Evolutionary conservation across 108 stramenopile species (phyloP).

Genomic region (Pseudonitzschia multiseries): DNA sequence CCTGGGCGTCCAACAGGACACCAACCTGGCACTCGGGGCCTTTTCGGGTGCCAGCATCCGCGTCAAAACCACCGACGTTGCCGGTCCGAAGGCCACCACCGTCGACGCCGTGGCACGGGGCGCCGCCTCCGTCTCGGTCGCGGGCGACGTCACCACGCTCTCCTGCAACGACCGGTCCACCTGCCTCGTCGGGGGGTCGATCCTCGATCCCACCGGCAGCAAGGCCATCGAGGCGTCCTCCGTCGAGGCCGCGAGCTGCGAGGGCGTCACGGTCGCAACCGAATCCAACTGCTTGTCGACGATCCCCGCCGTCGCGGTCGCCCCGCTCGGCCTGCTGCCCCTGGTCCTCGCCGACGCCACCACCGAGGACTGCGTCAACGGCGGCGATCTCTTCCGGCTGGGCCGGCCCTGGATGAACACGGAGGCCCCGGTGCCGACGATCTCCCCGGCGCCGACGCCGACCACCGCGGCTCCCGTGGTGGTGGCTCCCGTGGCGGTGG

Average conservation of each 20-base stretch:
- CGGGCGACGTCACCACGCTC: slow-evolving; percentile 4
- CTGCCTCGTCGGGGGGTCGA: background rate
- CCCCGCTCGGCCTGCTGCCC: too few species aligned
- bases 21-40: background rate
- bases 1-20: background rate
- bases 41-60: background rate
- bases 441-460: background rate
- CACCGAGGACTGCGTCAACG: slow-evolving; percentile 1
- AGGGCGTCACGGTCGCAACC: background rate
- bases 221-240: background rate
- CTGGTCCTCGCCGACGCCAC: background rate
- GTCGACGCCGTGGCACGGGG: background rate
- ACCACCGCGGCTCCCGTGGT: background rate
- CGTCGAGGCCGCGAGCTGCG: slow-evolving; percentile 1
- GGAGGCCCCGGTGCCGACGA: background rate
- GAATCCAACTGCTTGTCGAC: background rate
- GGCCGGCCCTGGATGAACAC: background rate
- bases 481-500: background rate
- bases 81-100: background rate
- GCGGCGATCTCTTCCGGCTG: background rate
- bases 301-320: background rate
- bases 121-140: background rate
- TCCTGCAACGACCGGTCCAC: background rate
- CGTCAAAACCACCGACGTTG: background rate
- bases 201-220: background rate